Evolutionary conservation across 805 yeast species (phyloP).

Genomic region (Zygosaccharomyces lentus): DNA sequence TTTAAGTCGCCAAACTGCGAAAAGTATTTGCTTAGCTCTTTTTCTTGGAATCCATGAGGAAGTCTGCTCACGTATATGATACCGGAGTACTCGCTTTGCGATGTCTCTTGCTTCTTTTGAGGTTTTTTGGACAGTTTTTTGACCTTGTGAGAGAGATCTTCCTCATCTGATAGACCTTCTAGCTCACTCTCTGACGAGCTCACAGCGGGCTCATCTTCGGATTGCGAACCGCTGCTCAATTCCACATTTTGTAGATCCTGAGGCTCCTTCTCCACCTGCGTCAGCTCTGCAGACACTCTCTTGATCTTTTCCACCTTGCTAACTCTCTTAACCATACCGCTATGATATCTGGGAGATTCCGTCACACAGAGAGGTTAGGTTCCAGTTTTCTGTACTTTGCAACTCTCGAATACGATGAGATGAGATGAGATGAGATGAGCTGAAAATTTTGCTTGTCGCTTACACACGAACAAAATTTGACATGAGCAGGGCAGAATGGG

Average conservation of each 20-base stretch:
- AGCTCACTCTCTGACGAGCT: slow-evolving; percentile 23
- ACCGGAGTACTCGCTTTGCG: slow-evolving; percentile 44
- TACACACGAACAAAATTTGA: slow-evolving; percentile 1
- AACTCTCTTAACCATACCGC: slow-evolving; percentile 10
- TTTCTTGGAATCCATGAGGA: slow-evolving; percentile 89
- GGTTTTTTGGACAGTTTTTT: slow-evolving; percentile 27
- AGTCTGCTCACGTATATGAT: slow-evolving; percentile 86
- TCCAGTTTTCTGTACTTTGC: neutral
- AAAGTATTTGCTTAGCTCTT: slow-evolving; percentile 70
- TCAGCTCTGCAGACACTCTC: slow-evolving; percentile 8
- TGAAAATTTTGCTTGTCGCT: slow-evolving; percentile 13
- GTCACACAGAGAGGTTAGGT: neutral
- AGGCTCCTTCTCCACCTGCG: slow-evolving; percentile 10
- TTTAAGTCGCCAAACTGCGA: slow-evolving; percentile 84
- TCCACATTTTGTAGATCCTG: slow-evolving; percentile 24
- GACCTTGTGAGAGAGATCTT: slow-evolving; percentile 29
- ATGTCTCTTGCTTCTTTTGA: slow-evolving; percentile 20
- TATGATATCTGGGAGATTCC: neutral
- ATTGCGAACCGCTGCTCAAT: slow-evolving; percentile 16
- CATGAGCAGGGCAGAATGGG: neutral
- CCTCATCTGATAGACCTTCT: slow-evolving; percentile 35
- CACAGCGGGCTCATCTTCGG: slow-evolving; percentile 25
- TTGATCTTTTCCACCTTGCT: slow-evolving; percentile 6
- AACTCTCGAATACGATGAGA: slow-evolving; percentile 7
- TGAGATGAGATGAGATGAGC: slow-evolving; percentile 19